Evolutionary conservation across 306 rosid genomes (phyloP), one percentile per base, ranked within the genome.

Genomic region (Cucumis hystrix): DNA sequence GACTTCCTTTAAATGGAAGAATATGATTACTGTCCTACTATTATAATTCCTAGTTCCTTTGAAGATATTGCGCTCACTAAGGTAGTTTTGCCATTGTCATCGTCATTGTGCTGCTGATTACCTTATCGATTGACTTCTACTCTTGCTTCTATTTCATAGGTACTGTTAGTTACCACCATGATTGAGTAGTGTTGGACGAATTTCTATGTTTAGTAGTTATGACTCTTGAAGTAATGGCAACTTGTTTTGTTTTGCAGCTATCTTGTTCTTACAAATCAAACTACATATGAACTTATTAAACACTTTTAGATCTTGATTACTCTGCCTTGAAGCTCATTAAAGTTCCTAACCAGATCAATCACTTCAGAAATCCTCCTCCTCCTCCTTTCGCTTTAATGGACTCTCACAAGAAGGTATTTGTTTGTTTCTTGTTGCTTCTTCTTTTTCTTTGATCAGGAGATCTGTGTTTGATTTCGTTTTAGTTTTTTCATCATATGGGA

Each of bases 261-360:
- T 82, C 97, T 92, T 69, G 85, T 91, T 82, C 70, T 96, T 84
- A 96, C 98, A 52, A 96, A 96, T 80, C 98, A 96, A 85, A 96
- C 97, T 18, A 96, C 98, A 20, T 92, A 85, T 64, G 99, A 96
- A 82, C 96, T 96, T 16, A 92, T 96, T 79, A 91, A 94, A 85
- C 95, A 98, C 63, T 92, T 97, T 76, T 89, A 98, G 58, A 96
- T 96, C 83, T 69, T 85, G 84, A 78, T 65, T 57, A 78, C 62
- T 74, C 83, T 62, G 84, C 74, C 12, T 82, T 86, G 79, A 79
- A 83, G 80, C 66, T 20, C 30, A 82, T 88, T 79, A 79, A 61
- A 79, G 89, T 88, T 25, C 91, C 87, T 8, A 80, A 74, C 4
- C 75, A 83, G 75, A 40, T 72, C 54, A 49, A 67, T 56, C 54